A percentile compares a stretch with the other conserved stretches of the same genome.
Conservation (phyloP, 2,329 filamentous ascomycete species). For the Colletotrichum limetticola region DNA sequence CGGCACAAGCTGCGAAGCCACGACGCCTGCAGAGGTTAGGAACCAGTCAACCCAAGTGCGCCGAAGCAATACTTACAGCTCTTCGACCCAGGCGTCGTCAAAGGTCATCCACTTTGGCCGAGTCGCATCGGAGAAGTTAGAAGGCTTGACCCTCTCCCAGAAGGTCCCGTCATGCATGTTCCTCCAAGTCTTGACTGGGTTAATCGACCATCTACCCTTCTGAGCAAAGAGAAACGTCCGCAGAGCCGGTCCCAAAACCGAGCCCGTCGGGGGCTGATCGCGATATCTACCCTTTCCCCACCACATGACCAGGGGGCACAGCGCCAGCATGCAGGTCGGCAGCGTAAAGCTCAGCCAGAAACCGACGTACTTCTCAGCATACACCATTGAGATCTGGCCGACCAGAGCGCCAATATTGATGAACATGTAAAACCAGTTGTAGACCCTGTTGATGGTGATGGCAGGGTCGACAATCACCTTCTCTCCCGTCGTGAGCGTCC, state of each 20-base stretch:
- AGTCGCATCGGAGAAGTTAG: conserved; percentile 61
- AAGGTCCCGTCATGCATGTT: conserved; percentile 67
- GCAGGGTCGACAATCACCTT: conserved; percentile 74
- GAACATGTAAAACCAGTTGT: conserved; percentile 77
- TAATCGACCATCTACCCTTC: conserved; percentile 76
- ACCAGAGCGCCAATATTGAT: conserved; percentile 77
- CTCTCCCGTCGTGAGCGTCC: conserved; percentile 64
- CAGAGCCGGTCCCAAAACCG: conserved; percentile 73
- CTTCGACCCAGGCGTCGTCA: conserved; percentile 83
- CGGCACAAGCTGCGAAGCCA: conserved; percentile 74
- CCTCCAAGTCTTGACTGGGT: conserved; percentile 68
- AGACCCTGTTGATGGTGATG: conserved; percentile 71
- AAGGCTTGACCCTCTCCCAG: conserved; percentile 78
- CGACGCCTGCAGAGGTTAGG: conserved; percentile 52
- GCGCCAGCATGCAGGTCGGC: conserved; percentile 72
- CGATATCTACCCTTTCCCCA: conserved; percentile 69
- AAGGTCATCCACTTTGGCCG: conserved; percentile 80
- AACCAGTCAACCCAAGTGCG: neutral
- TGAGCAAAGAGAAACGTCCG: conserved; percentile 70
- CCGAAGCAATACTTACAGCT: conserved; percentile 54
- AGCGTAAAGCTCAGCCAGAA: conserved; percentile 79
- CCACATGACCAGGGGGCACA: conserved; percentile 71
- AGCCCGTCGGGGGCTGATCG: conserved; percentile 70
- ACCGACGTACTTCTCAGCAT: conserved; percentile 78
- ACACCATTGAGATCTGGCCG: conserved; percentile 75